phyloP scores from a whole-genome alignment of 371 early-diverging fungal genomes.

The Lichtheimia ornata region DNA sequence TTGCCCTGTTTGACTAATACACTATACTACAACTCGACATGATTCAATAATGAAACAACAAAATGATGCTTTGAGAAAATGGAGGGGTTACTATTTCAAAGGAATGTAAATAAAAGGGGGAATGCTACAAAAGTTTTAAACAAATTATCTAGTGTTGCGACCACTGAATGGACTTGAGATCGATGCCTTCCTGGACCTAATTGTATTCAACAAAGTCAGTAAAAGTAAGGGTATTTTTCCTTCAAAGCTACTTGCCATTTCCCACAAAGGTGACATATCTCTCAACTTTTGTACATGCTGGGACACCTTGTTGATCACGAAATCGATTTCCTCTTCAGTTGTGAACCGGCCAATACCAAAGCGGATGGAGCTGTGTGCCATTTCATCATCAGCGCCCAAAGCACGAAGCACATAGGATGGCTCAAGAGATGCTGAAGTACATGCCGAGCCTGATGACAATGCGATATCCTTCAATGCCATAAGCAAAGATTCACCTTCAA shows the following conservation, averaged over 20 bases:
- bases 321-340: slow-evolving; percentile 95
- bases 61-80: too few species aligned
- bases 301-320: slow-evolving; percentile 83
- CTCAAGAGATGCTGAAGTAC: slow-evolving; percentile 98
- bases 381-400: slow-evolving; percentile 97
- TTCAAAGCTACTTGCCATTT: slow-evolving; percentile 72
- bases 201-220: slow-evolving; percentile 3
- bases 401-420: slow-evolving; percentile 99
- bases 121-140: slow-evolving; percentile 4
- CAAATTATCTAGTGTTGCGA: slow-evolving; percentile 69
- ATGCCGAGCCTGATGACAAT: slow-evolving; percentile 97
- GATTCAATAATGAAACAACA: neutral
- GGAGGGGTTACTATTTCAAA: neutral
- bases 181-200: slow-evolving; percentile 89
- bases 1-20: neutral
- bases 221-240: neutral
- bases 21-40: neutral
- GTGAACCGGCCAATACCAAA: slow-evolving; percentile 99
- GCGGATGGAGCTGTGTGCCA: slow-evolving; percentile 98
- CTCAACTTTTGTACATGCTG: slow-evolving; percentile 92
- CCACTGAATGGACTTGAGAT: slow-evolving; percentile 92
- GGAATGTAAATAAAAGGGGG: slow-evolving; percentile 1
- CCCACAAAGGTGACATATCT: slow-evolving; percentile 99
- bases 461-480: slow-evolving; percentile 99
- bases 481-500: slow-evolving; percentile 99